Evolutionary conservation across 192 early-diverging fungal species (phyloP).

Genomic region (Diversispora epigaea): DNA sequence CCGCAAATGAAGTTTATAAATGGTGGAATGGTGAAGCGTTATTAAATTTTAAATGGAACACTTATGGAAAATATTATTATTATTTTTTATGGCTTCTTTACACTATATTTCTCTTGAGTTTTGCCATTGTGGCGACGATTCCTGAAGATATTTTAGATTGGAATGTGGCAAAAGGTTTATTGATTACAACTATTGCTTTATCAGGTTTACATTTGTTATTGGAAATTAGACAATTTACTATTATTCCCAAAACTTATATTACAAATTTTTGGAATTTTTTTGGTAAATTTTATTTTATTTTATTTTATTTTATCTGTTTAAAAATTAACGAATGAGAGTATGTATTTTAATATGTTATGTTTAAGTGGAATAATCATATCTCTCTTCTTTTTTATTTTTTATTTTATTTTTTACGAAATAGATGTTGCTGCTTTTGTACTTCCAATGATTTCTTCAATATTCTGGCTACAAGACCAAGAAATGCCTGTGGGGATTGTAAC

Average conservation of each 20-base stretch:
- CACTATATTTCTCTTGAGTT: not conserved
- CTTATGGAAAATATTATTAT: slow-evolving; percentile 10
- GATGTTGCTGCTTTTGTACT: not conserved
- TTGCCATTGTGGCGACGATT: not conserved
- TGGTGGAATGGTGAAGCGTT: not conserved
- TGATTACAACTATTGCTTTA: not conserved
- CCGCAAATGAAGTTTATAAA: no score
- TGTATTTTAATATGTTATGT: no score
- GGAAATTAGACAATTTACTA: not conserved
- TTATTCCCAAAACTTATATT: not conserved
- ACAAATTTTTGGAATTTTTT: not conserved
- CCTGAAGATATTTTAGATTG: not conserved
- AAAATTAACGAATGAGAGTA: no score
- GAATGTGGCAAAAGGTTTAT: not conserved
- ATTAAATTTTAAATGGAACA: slow-evolving; percentile 12
- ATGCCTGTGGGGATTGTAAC: not conserved
- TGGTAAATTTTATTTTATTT: no score
- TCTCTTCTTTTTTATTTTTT: no score
- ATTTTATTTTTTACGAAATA: no score
- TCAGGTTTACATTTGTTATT: not conserved
- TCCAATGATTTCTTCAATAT: not conserved
- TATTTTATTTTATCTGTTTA: no score
- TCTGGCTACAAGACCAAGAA: not conserved
- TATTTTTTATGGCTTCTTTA: not conserved
- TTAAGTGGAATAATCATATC: no score